Percentiles rank a stretch among this genome's conserved stretches.
Evolutionary conservation across 768 basidiomycete species (phyloP).

Genomic region (Suillus discolor): DNA sequence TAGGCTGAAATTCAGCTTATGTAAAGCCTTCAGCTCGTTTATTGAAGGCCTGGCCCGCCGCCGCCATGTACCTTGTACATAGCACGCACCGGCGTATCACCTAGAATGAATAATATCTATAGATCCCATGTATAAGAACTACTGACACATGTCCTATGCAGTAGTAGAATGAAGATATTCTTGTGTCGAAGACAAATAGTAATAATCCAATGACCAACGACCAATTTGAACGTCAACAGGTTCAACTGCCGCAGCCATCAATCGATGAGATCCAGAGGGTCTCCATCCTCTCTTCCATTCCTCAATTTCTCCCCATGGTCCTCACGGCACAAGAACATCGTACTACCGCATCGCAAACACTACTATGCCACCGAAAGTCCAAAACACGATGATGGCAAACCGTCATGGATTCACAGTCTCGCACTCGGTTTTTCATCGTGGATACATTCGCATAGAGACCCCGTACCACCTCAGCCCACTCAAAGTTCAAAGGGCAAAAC

Average conservation of each 20-base stretch:
- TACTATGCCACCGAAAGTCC: neutral
- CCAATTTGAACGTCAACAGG: neutral
- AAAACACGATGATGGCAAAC: neutral
- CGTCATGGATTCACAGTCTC: neutral
- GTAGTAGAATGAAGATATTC: no score
- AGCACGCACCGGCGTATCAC: no score
- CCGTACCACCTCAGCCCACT: neutral
- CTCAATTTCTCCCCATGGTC: neutral
- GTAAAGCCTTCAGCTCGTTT: no score
- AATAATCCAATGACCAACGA: no score
- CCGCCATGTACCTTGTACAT: no score
- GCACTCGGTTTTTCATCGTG: neutral
- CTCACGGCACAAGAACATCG: neutral
- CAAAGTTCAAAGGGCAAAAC: neutral
- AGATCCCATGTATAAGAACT: no score
- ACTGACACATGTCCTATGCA: no score
- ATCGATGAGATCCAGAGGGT: neutral
- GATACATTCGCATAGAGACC: neutral
- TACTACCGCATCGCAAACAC: neutral
- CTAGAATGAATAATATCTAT: no score
- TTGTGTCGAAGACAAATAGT: no score
- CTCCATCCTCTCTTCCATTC: neutral
- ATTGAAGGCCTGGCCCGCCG: no score
- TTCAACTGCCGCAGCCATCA: neutral
- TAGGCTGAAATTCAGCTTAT: no score